phyloP scores from a whole-genome alignment of 2,329 filamentous ascomycete species.

The Stachybotrys echinatus region DNA sequence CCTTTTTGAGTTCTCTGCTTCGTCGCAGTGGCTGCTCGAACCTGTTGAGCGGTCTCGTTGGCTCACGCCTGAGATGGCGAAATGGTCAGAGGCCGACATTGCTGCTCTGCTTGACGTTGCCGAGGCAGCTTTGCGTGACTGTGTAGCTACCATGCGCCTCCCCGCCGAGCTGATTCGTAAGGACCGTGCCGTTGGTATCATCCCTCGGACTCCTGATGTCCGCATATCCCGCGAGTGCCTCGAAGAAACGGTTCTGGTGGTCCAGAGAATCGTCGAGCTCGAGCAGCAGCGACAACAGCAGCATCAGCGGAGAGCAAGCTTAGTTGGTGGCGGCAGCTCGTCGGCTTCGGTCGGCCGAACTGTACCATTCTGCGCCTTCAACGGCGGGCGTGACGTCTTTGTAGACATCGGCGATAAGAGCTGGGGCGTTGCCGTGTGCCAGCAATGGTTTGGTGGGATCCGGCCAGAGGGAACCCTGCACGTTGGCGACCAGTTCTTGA shows the following conservation, averaged over 20 bases:
- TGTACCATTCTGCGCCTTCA: slow-evolving; percentile 95
- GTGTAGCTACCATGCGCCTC: slow-evolving; percentile 71
- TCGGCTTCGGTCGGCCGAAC: slow-evolving; percentile 10
- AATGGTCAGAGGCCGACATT: slow-evolving; percentile 75
- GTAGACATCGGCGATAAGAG: slow-evolving; percentile 98
- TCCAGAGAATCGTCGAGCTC: slow-evolving; percentile 87
- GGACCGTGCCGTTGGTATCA: slow-evolving; percentile 77
- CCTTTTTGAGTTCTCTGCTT: slow-evolving; percentile 72
- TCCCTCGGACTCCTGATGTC: slow-evolving; percentile 56
- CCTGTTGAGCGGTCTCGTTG: slow-evolving; percentile 63
- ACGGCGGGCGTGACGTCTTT: slow-evolving; percentile 95
- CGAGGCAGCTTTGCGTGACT: slow-evolving; percentile 77
- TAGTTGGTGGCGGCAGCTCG: slow-evolving; percentile 11
- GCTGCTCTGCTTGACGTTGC: slow-evolving; percentile 79
- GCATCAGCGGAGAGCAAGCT: slow-evolving; percentile 19
- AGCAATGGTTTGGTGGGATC: slow-evolving; percentile 79
- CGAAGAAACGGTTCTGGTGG: slow-evolving; percentile 91
- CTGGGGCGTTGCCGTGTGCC: slow-evolving; percentile 89
- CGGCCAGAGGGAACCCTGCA: slow-evolving; percentile 77
- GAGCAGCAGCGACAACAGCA: slow-evolving; percentile 47
- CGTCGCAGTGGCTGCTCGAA: slow-evolving; percentile 60
- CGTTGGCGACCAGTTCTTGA: slow-evolving; percentile 95
- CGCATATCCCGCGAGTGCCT: slow-evolving; percentile 82
- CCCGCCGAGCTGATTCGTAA: slow-evolving; percentile 81
- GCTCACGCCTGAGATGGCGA: slow-evolving; percentile 72